Base-by-base conservation (phyloP, 345 rosid genomes). In the Hibiscus trionum region DNA sequence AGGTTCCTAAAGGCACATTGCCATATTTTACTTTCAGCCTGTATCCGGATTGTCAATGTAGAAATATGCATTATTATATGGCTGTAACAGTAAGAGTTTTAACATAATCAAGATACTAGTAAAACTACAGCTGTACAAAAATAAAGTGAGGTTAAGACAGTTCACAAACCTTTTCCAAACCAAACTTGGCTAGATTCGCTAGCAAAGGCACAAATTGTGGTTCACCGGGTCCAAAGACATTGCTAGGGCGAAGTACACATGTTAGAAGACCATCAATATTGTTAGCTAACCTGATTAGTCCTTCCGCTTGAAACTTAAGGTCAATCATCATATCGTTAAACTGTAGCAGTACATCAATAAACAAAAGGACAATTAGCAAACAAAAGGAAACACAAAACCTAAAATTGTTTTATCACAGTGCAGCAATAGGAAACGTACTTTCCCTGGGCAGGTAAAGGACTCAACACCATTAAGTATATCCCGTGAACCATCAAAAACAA, bases 281-380 rank as follows among this genome's bases (percentile, higher is more conserved):
- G 69, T 92, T 92, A 71, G 99, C 94, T 80, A 76, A 82, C 70
- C 87, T 80, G 72, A 95, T 68, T 75, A 89, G 76, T 15, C 83
- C 89, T 79, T 95, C 99, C 19, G 97, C 97, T 82, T 95, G 97
- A 85, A 95, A 95, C 81, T 83, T 95, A 57, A 94, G 90, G 79
- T 91, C 98, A 82, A 75, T 86, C 80, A 86, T 49, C 82, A 73
- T 77, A 61, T 89, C 91, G 26, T 77, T 82, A 68, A 87, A 88
- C 98, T 94, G 85, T 76, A 83, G 61, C 52, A 60, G 7, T 49
- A 59, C 4, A 78, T 11, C 77, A 77, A 47, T 66, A 75, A 49
- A 65, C 37, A 57, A 14, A 83, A 50, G 39, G 66, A 79, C 60
- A 61, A 73, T 71, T 46, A 56, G 79, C 27, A 61, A 70, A 66